Percentiles rank a stretch among this genome's conserved stretches.
Conservation (phyloP, 2,329 filamentous ascomycete genomes). For the Pestalotiopsis sp. region DNA sequence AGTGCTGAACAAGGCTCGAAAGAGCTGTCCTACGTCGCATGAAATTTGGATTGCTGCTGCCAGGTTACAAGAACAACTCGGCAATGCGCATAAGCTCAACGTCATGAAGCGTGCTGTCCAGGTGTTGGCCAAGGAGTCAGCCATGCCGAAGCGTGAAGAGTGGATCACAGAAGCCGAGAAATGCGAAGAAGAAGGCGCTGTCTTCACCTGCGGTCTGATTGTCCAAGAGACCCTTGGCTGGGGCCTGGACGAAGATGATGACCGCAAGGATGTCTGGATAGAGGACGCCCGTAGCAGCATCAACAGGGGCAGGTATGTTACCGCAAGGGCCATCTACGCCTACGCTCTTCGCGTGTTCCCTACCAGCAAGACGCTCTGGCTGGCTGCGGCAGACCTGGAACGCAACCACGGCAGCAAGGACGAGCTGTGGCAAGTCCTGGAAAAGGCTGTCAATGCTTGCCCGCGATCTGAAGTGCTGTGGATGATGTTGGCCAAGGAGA, state of each 20-base stretch:
- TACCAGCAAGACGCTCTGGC: constrained; percentile 85
- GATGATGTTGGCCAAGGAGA: constrained; percentile 95
- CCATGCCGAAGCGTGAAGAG: constrained; percentile 96
- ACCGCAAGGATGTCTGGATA: constrained; percentile 93
- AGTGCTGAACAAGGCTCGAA: constrained; percentile 91
- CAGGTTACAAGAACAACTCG: constrained; percentile 83
- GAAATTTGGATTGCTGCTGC: constrained; percentile 97
- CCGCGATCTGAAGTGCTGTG: constrained; percentile 89
- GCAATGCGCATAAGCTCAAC: constrained; percentile 76
- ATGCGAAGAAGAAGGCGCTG: constrained; percentile 88
- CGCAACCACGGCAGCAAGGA: constrained; percentile 85
- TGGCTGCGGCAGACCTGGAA: constrained; percentile 88
- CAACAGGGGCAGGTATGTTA: constrained; percentile 80
- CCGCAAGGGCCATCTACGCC: constrained; percentile 88
- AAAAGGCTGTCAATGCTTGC: constrained; percentile 92
- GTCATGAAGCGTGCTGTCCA: constrained; percentile 95
- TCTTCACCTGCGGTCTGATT: constrained; percentile 84
- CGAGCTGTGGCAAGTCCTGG: constrained; percentile 79
- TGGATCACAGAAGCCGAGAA: constrained; percentile 96
- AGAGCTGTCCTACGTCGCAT: constrained; percentile 87
- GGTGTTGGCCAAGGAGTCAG: constrained; percentile 83
- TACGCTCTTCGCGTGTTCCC: constrained; percentile 89
- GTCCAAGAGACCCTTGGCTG: constrained; percentile 91
- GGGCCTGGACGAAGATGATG: constrained; percentile 92
- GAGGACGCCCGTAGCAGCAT: constrained; percentile 87